Evolutionary conservation across 1,284 basidiomycete species (phyloP).

Genomic region (Cutaneotrichosporon sp.): DNA sequence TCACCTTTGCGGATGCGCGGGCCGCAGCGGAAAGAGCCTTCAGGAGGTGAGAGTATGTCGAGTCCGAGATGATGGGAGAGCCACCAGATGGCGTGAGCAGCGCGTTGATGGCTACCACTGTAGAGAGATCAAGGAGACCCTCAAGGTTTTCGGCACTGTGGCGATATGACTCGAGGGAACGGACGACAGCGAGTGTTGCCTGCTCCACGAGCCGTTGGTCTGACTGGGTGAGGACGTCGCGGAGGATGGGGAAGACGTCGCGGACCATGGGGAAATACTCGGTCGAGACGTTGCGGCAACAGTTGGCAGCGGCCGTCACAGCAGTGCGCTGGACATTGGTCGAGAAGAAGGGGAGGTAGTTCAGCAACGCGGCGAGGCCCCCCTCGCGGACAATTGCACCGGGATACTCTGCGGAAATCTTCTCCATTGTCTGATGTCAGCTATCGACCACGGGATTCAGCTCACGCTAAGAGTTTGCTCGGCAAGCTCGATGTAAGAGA

Average conservation of each 20-base stretch:
- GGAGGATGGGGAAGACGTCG: conserved; percentile 84
- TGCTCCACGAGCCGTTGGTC: conserved; percentile 92
- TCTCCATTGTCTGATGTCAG: conserved; percentile 71
- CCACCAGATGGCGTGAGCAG: conserved; percentile 81
- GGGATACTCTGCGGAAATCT: conserved; percentile 93
- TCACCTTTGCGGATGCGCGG: conserved; percentile 77
- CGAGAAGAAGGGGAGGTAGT: conserved; percentile 93
- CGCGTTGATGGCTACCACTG: conserved; percentile 75
- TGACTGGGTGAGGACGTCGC: conserved; percentile 80
- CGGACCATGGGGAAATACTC: conserved; percentile 83
- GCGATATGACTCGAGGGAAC: conserved; percentile 85
- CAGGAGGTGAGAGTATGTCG: conserved; percentile 82
- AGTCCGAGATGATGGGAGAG: conserved; percentile 71
- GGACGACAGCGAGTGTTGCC: conserved; percentile 85
- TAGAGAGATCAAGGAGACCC: conserved; percentile 70
- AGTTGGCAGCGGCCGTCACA: conserved; percentile 91
- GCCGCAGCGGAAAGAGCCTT: conserved; percentile 80
- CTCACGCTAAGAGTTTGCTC: conserved; percentile 92
- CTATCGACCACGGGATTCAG: not conserved
- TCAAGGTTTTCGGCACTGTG: conserved; percentile 78
- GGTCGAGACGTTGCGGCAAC: conserved; percentile 79
- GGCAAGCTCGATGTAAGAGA: conserved; percentile 91
- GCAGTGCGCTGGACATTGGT: conserved; percentile 94
- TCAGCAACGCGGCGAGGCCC: conserved; percentile 81
- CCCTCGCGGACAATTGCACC: conserved; percentile 90